Evolutionary conservation across 305 asterid species (phyloP).

Genomic region (Petunia hybrid): DNA sequence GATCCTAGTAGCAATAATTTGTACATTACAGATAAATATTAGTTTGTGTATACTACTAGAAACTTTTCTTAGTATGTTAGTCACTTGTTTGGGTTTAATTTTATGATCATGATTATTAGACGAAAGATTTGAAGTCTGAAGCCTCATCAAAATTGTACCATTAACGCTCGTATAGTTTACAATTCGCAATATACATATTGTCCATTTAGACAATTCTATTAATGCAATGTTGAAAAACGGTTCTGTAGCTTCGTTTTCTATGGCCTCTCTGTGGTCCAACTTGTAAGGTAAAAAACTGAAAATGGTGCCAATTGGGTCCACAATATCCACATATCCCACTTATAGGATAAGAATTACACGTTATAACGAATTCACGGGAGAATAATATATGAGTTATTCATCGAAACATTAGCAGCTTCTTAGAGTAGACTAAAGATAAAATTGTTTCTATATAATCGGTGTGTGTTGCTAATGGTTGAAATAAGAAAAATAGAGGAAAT

Average conservation of each 20-base stretch:
- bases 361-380: neutral
- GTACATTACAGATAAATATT: no score
- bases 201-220: neutral
- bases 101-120: neutral
- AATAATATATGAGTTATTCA: neutral
- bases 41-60: neutral
- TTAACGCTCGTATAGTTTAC: neutral
- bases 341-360: neutral
- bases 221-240: neutral
- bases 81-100: neutral
- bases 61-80: neutral
- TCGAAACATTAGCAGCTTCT: neutral
- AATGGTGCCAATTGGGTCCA: neutral
- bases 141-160: neutral
- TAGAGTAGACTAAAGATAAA: neutral
- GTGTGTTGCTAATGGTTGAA: neutral
- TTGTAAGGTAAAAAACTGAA: conserved; percentile 8
- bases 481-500: neutral
- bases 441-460: neutral
- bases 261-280: neutral
- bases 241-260: neutral
- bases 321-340: neutral
- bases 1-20: neutral
- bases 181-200: neutral
- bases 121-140: conserved; percentile 13